Evolutionary conservation across 768 basidiomycete species (phyloP), one percentile per base, ranked within the genome.

Genomic region (Suillus occidentalis): DNA sequence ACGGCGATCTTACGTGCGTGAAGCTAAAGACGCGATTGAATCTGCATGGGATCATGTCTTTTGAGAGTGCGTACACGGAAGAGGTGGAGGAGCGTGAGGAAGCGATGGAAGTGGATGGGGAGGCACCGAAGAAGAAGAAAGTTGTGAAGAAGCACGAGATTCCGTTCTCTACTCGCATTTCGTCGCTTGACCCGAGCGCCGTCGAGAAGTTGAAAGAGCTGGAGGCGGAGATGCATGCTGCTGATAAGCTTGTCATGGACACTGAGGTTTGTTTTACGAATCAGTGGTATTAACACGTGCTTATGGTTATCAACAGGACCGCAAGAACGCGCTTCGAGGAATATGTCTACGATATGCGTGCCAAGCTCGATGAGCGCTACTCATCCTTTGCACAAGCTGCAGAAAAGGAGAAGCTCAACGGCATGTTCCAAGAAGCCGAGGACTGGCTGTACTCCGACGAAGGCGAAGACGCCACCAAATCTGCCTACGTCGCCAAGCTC

Each of bases 261-360:
- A 99, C 97, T 64, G 97, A 98, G 88, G 94, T 94, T 68, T 42
- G 85, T 79, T 65, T 42, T 55, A 22, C 59, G 13, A 25, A 56
- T 57, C 8, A 20, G 10, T 18, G 5, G 2, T 20, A 2, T 28
- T 70, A 43, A 68, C 60, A 12, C 42, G 43, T 57, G 31, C 36
- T 16, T 13, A 25, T 53, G n/a, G 47, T 6, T 42, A 10, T 28
- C 63, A 4, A 39, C 18, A 97, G 94, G 93, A 99, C 78, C 89
- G 93, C 78, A 99, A 98, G 82, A 99, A 99, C 75, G 95, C 96
- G 5, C 88, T 99, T 99, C 16, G 97, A 99, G 81, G 97, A 99
- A 80, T 98, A 97, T 81, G 91, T 99, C 64, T 98, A 98, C 80
- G 97, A 99, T 77, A 95, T 85, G 72, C 92, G 95, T 45, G 82